Evolutionary conservation across 345 rosid species (phyloP).

Genomic region (Ceriops tagal): DNA sequence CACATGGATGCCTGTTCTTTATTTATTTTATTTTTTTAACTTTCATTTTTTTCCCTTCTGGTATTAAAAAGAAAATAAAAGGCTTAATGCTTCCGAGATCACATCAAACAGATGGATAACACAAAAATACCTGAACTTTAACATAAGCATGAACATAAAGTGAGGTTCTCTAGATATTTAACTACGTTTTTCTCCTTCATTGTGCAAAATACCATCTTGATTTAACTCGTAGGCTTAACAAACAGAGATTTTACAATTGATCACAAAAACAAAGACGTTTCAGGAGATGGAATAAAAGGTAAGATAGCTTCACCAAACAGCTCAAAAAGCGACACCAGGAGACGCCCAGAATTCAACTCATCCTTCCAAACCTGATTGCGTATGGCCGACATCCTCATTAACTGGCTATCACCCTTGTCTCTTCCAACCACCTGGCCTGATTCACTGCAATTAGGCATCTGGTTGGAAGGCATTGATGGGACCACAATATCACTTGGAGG

Average conservation of each 20-base stretch:
- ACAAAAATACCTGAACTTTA: too few relatives aligned
- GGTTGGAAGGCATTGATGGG: slow-evolving; percentile 40
- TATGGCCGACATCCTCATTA: slow-evolving; percentile 45
- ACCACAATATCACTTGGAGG: slow-evolving; percentile 35
- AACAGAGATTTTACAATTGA: not conserved
- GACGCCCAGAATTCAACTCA: slow-evolving; percentile 62
- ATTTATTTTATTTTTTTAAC: too few relatives aligned
- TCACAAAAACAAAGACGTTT: slow-evolving; percentile 68
- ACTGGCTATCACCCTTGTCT: slow-evolving; percentile 23
- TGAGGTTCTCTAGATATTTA: too few relatives aligned
- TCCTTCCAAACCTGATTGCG: slow-evolving; percentile 73
- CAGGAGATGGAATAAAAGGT: slow-evolving; percentile 74
- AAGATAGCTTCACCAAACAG: slow-evolving; percentile 68
- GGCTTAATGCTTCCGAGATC: too few relatives aligned
- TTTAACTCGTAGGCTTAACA: not conserved
- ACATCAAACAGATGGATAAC: too few relatives aligned
- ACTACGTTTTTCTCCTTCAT: not conserved
- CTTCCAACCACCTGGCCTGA: slow-evolving; percentile 26
- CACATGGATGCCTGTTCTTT: too few relatives aligned
- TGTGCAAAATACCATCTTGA: not conserved
- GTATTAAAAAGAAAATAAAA: too few relatives aligned
- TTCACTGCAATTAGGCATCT: slow-evolving; percentile 24
- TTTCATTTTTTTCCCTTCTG: too few relatives aligned
- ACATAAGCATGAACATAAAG: too few relatives aligned
- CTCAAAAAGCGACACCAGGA: slow-evolving; percentile 57